Base-by-base conservation (phyloP, 1,284 basidiomycete species). In the Peniophora sp. region DNA sequence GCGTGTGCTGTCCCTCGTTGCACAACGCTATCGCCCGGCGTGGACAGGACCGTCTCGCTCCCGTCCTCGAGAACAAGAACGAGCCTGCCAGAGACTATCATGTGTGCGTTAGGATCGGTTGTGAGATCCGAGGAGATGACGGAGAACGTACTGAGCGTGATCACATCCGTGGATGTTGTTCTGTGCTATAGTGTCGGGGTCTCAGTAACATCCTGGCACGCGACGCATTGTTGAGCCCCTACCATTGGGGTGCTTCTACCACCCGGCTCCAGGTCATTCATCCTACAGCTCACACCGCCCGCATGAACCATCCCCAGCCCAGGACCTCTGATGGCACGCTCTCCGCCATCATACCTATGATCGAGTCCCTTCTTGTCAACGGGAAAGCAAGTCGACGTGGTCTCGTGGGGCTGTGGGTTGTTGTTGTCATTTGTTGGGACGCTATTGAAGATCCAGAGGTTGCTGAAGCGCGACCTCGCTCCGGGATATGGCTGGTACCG, bases 1-100 rank as follows among this genome's bases (percentile, higher is more conserved):
- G 73, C 75, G 54, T 83, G 81, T 58, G 80, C 68, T 0, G 75
- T 78, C 6, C 81, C 81, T 54, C 73, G 75, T 64, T 80, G 78
- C 32, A 83, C 64, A 36, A 83, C 72, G 1, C 70, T 68, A 60
- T 82, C 80, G 22, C 80, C 81, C 18, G 79, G 73, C 49, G 73
- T 74, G 52, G 73, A 74, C 36, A 82, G 57, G 49, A 72, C 66
- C n/a, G 64, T 76, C 60, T 82, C 78, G 15, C 64, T 66, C 3
- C 79, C 80, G 57, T 83, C 79, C 50, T 81, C 80, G 57, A 74
- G 73, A 22, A 78, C 68, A 20, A 79, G 64, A 24, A 81, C 62
- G 11, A 82, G 59, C 62, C 79, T 75, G 14, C 80, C 81, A 27
- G 67, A 63, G 42, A 82, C 80, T 83, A 52, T 15, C 23, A 24